These are phyloP conservation scores for Penicillium sp. DNA, from an alignment of 2,329 filamentous ascomycete species.

Conservation along the genomic window DNA sequence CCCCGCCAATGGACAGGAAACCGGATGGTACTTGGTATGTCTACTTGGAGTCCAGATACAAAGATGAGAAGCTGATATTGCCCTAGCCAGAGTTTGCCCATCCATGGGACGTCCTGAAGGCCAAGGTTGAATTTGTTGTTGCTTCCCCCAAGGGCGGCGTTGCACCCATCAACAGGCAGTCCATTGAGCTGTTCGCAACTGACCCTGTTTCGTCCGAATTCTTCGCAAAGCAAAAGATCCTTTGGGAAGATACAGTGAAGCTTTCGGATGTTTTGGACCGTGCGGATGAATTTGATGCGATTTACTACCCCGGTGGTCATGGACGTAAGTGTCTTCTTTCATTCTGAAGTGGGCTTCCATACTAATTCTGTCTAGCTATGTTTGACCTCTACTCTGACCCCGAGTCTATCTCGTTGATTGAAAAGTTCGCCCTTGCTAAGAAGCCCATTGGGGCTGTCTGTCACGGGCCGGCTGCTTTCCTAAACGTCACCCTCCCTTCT, in stretches of 20 bases:
- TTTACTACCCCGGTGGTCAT: slow-evolving; percentile 65
- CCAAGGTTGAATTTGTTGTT: not conserved
- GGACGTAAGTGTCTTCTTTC: slow-evolving; percentile 50
- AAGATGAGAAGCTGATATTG: not conserved
- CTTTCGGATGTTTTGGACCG: slow-evolving; percentile 62
- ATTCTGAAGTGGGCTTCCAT: not conserved
- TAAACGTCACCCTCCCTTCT: slow-evolving; percentile 49
- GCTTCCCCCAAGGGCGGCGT: not conserved
- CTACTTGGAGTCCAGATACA: slow-evolving; percentile 30
- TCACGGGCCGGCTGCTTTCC: slow-evolving; percentile 53
- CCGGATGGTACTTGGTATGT: slow-evolving; percentile 73
- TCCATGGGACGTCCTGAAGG: not conserved
- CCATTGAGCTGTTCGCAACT: not conserved
- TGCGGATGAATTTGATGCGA: slow-evolving; percentile 66
- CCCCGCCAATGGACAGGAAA: slow-evolving; percentile 53
- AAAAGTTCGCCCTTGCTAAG: slow-evolving; percentile 52
- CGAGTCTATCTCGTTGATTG: slow-evolving; percentile 51
- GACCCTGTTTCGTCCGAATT: slow-evolving; percentile 47
- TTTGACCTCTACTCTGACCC: slow-evolving; percentile 54
- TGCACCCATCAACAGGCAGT: not conserved
- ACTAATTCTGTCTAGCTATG: slow-evolving; percentile 43
- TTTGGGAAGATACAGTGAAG: slow-evolving; percentile 69
- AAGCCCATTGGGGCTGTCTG: slow-evolving; percentile 58
- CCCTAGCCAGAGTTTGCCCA: not conserved
- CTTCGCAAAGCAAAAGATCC: slow-evolving; percentile 57